Percentiles rank a stretch among this genome's conserved stretches.
phyloP scores from a whole-genome alignment of 495 filamentous ascomycete genomes.

The Podospora appendiculata region DNA sequence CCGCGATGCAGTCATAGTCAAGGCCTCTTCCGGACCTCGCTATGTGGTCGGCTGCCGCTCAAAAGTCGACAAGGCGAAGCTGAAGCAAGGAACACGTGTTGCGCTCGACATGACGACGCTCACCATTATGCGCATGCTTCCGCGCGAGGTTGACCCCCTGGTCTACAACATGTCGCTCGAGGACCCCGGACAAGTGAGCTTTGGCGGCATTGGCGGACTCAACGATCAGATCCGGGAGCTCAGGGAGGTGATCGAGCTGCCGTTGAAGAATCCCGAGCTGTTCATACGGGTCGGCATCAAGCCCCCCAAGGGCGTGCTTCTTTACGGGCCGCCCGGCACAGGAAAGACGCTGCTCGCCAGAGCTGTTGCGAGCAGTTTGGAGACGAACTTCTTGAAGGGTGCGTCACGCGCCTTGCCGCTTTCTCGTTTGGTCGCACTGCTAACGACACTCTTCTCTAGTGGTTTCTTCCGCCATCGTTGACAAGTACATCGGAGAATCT shows the following conservation, averaged over 20 bases:
- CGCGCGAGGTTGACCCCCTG: conserved; percentile 94
- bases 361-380: conserved; percentile 92
- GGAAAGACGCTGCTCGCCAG: conserved; percentile 94
- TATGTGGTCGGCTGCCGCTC: conserved; percentile 98
- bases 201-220: conserved; percentile 96
- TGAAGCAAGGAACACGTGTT: conserved; percentile 97
- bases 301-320: conserved; percentile 92
- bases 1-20: conserved; percentile 48
- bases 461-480: conserved; percentile 98
- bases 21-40: conserved; percentile 92
- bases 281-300: conserved; percentile 98
- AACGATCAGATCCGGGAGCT: conserved; percentile 99
- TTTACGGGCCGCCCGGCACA: conserved; percentile 97
- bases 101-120: conserved; percentile 99
- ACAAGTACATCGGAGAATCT: conserved; percentile 99
- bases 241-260: conserved; percentile 95
- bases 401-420: conserved; percentile 8
- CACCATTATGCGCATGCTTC: conserved; percentile 99
- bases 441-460: conserved; percentile 41
- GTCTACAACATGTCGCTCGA: conserved; percentile 99
- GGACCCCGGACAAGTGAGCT: conserved; percentile 95
- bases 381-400: conserved; percentile 99
- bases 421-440: too few species aligned
- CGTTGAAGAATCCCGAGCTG: conserved; percentile 96
- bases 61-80: conserved; percentile 91